Percentiles rank a stretch among this genome's conserved stretches.
Conservation (phyloP, 75 land plant genomes). For the Azolla pinnata region DNA sequence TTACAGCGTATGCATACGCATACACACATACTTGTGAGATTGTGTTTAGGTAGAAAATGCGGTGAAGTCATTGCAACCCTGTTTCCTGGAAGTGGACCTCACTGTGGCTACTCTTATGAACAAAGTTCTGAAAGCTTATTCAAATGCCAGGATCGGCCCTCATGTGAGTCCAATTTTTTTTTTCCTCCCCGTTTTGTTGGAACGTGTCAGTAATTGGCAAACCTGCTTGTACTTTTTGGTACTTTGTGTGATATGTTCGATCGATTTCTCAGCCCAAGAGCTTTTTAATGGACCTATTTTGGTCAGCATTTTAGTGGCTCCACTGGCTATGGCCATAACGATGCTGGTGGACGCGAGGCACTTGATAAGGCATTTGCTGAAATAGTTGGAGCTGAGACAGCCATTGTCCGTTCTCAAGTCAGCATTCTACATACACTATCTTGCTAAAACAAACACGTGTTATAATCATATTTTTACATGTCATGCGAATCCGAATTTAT, state of each 20-base stretch:
- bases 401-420: slow-evolving; percentile 89
- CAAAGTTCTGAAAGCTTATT: slow-evolving; percentile 67
- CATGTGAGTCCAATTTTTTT: slow-evolving; percentile 44
- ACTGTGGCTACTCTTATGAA: slow-evolving; percentile 59
- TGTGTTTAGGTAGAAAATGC: slow-evolving; percentile 59
- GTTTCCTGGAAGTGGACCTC: slow-evolving; percentile 60
- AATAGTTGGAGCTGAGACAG: slow-evolving; percentile 79
- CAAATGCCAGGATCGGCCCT: slow-evolving; percentile 72
- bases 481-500: too few species aligned
- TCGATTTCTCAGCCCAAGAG: too few species aligned
- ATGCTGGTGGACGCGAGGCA: slow-evolving; percentile 87
- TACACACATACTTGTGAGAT: too few species aligned
- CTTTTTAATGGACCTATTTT: background rate
- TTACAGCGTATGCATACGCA: too few species aligned
- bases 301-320: slow-evolving; percentile 81
- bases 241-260: too few species aligned
- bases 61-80: slow-evolving; percentile 43
- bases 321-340: slow-evolving; percentile 97
- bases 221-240: too few species aligned
- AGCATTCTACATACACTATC: too few species aligned
- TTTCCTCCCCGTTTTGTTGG: too few species aligned
- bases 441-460: too few species aligned
- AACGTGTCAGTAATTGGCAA: too few species aligned
- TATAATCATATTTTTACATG: too few species aligned
- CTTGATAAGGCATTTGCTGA: slow-evolving; percentile 82